Conservation (phyloP, 306 rosid species). For the Quercus gilva region DNA sequence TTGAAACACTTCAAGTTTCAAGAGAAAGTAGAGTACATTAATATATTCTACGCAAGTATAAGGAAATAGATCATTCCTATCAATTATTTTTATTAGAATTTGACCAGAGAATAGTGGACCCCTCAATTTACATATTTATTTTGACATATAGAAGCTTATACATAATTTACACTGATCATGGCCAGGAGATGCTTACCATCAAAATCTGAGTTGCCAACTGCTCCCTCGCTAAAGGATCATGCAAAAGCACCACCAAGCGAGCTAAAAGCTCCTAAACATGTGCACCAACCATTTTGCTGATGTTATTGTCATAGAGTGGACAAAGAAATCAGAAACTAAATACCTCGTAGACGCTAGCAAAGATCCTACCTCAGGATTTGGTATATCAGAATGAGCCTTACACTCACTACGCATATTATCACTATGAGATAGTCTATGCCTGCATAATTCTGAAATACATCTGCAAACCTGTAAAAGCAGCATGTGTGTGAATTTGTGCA, state of each 20-base stretch:
- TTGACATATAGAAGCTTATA: neutral
- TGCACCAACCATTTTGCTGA: slow-evolving; percentile 18
- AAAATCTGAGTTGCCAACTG: slow-evolving; percentile 84
- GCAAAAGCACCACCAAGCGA: slow-evolving; percentile 89
- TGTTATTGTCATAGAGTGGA: neutral
- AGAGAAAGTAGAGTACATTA: slow-evolving; percentile 3
- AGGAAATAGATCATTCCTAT: neutral
- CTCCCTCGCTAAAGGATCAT: slow-evolving; percentile 91
- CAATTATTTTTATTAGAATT: neutral
- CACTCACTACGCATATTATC: slow-evolving; percentile 71
- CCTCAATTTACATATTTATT: neutral
- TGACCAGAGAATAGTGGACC: neutral
- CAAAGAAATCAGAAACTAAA: neutral
- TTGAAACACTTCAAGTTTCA: slow-evolving; percentile 4
- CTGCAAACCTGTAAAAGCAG: slow-evolving; percentile 76
- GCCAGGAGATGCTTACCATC: slow-evolving; percentile 51
- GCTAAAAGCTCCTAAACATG: slow-evolving; percentile 79
- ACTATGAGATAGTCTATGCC: slow-evolving; percentile 58
- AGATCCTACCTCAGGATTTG: slow-evolving; percentile 59
- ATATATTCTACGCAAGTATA: neutral
- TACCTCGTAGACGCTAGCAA: neutral
- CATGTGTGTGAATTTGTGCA: slow-evolving; percentile 16
- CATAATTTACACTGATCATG: neutral
- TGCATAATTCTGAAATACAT: slow-evolving; percentile 88
- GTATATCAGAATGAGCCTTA: slow-evolving; percentile 68